Evolutionary conservation across 805 yeast species (phyloP), one percentile per base, ranked within the genome.

Genomic region (Kodamaea fukazawae): DNA sequence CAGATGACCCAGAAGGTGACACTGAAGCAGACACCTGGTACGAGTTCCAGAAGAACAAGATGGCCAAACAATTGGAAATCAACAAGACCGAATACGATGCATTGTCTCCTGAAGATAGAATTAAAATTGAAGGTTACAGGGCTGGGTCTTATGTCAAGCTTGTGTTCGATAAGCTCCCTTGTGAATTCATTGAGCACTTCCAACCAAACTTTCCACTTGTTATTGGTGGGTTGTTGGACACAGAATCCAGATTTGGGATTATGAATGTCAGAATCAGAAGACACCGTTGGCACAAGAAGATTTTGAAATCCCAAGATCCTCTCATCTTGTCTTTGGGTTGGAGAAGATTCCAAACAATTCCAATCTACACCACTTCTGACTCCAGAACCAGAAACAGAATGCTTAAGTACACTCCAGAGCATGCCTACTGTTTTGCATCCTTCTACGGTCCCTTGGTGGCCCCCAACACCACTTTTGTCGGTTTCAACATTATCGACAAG

Each of bases 281-380:
- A 65, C 99, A 93, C 61, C 81, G 99, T 71, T 93, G 99, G 99
- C 97, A 93, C 66, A 91, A 89, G 59, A 89, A 89, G 74, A 87
- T 95, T 43, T 72, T 93, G 53, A 93, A 93, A 63, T 79, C 97
- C 7, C 95, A 88, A 57, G 99, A 93, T 66, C 99, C 99, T 1
- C 72, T 95, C 49, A 88, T 93, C 40, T 61, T 93, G 35, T 91
- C 98, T 0, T 67, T 93, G 31, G 99, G 99, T 28, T 93, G 99
- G 99, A 81, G 99, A 70, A 76, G 99, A 62, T 95, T 93, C 70
- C 99, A 93, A 65, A 90, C 99, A 0, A 67, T 91, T 40, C 99
- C 99, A 7, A 76, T 93, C 17, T 93, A 90, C 61, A 90, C 99
- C 3, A 93, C 99, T 0, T 81, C 96, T 5, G 99, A 93, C 63